A percentile compares a stretch with the other conserved stretches of the same genome.
phyloP scores from a whole-genome alignment of 495 filamentous ascomycete species.

The Lepidopterella palustris region DNA sequence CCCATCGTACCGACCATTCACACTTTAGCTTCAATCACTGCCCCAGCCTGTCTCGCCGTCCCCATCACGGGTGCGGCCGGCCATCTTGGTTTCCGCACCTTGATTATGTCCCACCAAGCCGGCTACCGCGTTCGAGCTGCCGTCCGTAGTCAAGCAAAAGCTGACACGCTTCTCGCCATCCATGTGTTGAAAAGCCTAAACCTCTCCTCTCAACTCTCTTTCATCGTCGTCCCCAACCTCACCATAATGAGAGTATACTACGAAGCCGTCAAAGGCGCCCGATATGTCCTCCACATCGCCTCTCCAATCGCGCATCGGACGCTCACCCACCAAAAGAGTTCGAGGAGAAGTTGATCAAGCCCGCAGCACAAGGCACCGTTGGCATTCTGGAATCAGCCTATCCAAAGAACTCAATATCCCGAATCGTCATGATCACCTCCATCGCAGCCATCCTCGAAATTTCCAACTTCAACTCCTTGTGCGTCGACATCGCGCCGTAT shows the following conservation, averaged over 20 bases:
- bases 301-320: constrained; percentile 26
- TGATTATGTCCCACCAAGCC: constrained; percentile 34
- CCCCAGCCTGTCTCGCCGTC: background rate
- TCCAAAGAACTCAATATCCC: constrained; percentile 25
- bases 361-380: constrained; percentile 28
- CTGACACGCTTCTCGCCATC: constrained; percentile 30
- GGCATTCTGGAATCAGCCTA: constrained; percentile 31
- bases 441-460: constrained; percentile 5
- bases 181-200: background rate
- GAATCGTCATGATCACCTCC: constrained; percentile 38
- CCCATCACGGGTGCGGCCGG: constrained; percentile 37
- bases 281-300: constrained; percentile 41
- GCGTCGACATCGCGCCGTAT: background rate
- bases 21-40: background rate
- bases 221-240: constrained; percentile 40
- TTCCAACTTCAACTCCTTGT: background rate
- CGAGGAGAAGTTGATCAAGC: constrained; percentile 26
- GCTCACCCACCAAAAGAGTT: background rate
- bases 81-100: constrained; percentile 42
- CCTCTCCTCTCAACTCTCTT: constrained; percentile 26
- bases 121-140: constrained; percentile 39
- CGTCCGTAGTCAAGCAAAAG: constrained; percentile 33
- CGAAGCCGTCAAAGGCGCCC: constrained; percentile 35
- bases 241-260: constrained; percentile 35
- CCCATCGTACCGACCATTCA: too few relatives aligned